These are phyloP conservation scores for Viola odorata DNA, from an alignment of 345 rosid species.

Conservation along the genomic window DNA sequence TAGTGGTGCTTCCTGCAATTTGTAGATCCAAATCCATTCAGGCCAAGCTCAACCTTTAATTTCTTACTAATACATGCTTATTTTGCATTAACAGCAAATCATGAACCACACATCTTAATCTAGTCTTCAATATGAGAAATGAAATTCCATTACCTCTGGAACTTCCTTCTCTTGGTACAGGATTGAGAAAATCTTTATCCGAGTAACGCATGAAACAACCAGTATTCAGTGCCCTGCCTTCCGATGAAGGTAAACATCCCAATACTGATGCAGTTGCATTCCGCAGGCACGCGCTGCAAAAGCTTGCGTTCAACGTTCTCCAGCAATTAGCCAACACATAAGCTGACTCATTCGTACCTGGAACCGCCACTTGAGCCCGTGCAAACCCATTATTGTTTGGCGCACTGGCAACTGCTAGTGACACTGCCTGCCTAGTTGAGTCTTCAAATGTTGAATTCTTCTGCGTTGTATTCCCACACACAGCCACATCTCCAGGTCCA, in stretches of 20 bases:
- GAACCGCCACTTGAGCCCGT: slow-evolving; percentile 27
- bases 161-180: slow-evolving; percentile 38
- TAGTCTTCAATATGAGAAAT: background rate
- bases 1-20: slow-evolving; percentile 49
- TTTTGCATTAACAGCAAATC: background rate
- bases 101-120: background rate
- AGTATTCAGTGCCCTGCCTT: slow-evolving; percentile 75
- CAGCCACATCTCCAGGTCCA: slow-evolving; percentile 50
- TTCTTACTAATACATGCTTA: background rate
- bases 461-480: slow-evolving; percentile 59
- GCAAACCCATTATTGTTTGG: slow-evolving; percentile 46
- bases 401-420: slow-evolving; percentile 38
- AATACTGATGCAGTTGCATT: slow-evolving; percentile 58
- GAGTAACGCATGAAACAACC: slow-evolving; percentile 92
- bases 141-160: slow-evolving; percentile 43
- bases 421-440: slow-evolving; percentile 46
- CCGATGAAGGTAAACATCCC: slow-evolving; percentile 78
- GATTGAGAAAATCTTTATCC: slow-evolving; percentile 66
- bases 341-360: slow-evolving; percentile 42
- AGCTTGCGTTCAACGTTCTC: slow-evolving; percentile 54
- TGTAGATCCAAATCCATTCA: slow-evolving; percentile 7
- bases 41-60: background rate
- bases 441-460: slow-evolving; percentile 35
- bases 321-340: slow-evolving; percentile 81
- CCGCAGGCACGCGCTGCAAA: slow-evolving; percentile 62